Evolutionary conservation across 1,139 yeast species (phyloP).

Genomic region (Yamadazyma kanchanaburiensis): DNA sequence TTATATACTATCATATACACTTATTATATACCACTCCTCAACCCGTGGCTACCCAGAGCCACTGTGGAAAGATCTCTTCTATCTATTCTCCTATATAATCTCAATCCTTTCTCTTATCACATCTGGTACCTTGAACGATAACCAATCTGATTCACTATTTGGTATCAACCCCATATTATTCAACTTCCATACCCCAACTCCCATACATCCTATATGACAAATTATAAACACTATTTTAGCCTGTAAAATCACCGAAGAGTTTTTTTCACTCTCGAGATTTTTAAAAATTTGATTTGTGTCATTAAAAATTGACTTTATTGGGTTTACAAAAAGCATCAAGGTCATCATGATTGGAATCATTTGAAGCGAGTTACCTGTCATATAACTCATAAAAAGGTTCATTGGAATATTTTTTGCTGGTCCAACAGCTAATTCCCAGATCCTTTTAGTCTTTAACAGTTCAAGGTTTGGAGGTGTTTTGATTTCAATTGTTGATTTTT

Average conservation of each 20-base stretch:
- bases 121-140: slow-evolving; percentile 64
- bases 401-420: slow-evolving; percentile 88
- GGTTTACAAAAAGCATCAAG: slow-evolving; percentile 74
- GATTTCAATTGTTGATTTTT: slow-evolving; percentile 2
- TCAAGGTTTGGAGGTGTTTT: slow-evolving; percentile 12
- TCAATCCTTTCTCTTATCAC: slow-evolving; percentile 2
- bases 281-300: slow-evolving; percentile 47
- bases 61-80: too few species aligned
- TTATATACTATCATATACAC: too few species aligned
- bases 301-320: slow-evolving; percentile 66
- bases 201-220: slow-evolving; percentile 64
- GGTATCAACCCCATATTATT: slow-evolving; percentile 91
- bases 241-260: slow-evolving; percentile 38
- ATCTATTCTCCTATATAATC: slow-evolving; percentile 1
- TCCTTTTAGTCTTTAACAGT: slow-evolving; percentile 55
- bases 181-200: slow-evolving; percentile 80
- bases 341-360: slow-evolving; percentile 92
- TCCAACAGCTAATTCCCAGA: slow-evolving; percentile 82
- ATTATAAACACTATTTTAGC: slow-evolving; percentile 41
- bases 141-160: slow-evolving; percentile 84
- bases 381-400: slow-evolving; percentile 87
- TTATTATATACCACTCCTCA: too few species aligned
- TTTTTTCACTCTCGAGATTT: slow-evolving; percentile 32
- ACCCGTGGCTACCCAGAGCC: too few species aligned
- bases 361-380: slow-evolving; percentile 90